Evolutionary conservation across 2,329 filamentous ascomycete species (phyloP).

Genomic region (Fusarium musae): DNA sequence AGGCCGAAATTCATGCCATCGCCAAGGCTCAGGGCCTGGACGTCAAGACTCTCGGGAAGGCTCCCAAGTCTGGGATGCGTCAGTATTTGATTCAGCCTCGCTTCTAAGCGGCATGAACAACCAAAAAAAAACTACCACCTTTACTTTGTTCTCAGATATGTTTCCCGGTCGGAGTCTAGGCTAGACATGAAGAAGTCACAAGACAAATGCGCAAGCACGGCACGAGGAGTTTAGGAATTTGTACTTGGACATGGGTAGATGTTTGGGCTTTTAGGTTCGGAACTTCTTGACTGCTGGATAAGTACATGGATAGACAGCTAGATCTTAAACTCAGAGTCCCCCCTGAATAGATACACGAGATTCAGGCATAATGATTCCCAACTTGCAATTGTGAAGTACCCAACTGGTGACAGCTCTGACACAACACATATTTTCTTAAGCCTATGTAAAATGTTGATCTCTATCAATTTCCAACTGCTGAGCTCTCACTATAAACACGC

Average conservation of each 20-base stretch:
- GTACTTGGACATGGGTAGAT: not conserved
- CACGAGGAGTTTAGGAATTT: not conserved
- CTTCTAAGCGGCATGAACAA: not conserved
- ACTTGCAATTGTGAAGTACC: not conserved
- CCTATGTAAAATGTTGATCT: accelerated
- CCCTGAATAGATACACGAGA: not conserved
- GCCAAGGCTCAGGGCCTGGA: conserved; percentile 16
- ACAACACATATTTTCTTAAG: not conserved
- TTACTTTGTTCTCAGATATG: not conserved
- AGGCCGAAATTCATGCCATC: conserved; percentile 20
- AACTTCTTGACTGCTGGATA: not conserved
- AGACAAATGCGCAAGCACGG: not conserved
- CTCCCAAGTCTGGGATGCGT: conserved; percentile 29
- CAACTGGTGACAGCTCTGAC: not conserved
- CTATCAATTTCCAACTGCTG: accelerated
- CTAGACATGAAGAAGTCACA: not conserved
- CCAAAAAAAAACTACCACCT: not conserved
- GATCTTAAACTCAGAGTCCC: not conserved
- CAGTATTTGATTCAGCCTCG: conserved; percentile 26
- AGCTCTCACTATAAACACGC: accelerated
- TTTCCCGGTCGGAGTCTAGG: not conserved
- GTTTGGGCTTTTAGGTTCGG: not conserved
- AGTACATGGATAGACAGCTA: not conserved
- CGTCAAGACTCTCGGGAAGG: conserved; percentile 34
- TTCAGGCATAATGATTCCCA: not conserved